phyloP scores from a whole-genome alignment of 2,329 filamentous ascomycete genomes.

The Ophiosphaerella korrae region DNA sequence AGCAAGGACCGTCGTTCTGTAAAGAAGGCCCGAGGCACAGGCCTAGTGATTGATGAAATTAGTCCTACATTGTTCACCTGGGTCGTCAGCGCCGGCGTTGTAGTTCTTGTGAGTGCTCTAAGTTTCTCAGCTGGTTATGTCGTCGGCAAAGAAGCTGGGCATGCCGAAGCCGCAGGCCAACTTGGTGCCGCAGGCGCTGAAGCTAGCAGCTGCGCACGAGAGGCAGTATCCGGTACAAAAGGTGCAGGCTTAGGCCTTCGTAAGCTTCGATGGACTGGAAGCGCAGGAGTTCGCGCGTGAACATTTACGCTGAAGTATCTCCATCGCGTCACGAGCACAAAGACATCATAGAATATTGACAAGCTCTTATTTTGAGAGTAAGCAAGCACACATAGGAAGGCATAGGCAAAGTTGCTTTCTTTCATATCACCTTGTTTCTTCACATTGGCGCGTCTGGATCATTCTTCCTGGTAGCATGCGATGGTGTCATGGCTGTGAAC shows the following conservation, averaged over 20 bases:
- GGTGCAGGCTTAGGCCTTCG: conserved; percentile 37
- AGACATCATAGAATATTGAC: no score
- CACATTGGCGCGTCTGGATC: no score
- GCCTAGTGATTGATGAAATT: conserved; percentile 48
- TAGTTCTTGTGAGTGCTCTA: conserved; percentile 67
- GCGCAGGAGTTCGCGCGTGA: conserved; percentile 27
- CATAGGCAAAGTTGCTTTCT: no score
- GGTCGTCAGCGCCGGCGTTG: conserved; percentile 68
- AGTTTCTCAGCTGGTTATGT: conserved; percentile 69
- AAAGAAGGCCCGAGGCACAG: conserved; percentile 51
- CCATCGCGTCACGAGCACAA: no score
- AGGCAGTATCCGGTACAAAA: conserved; percentile 33
- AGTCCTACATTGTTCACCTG: conserved; percentile 68
- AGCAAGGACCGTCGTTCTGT: conserved; percentile 52
- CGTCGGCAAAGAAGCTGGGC: conserved; percentile 63
- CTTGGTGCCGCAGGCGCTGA: conserved; percentile 34
- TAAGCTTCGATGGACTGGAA: conserved; percentile 39
- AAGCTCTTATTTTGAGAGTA: no score
- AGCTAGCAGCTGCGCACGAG: conserved; percentile 41
- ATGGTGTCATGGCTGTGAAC: no score
- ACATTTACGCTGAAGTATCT: no score
- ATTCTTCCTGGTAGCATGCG: no score
- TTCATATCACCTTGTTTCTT: no score
- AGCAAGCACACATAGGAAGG: no score
- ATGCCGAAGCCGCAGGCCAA: conserved; percentile 53